Conservation (phyloP, 345 rosid genomes). For the Psidium guajava region DNA sequence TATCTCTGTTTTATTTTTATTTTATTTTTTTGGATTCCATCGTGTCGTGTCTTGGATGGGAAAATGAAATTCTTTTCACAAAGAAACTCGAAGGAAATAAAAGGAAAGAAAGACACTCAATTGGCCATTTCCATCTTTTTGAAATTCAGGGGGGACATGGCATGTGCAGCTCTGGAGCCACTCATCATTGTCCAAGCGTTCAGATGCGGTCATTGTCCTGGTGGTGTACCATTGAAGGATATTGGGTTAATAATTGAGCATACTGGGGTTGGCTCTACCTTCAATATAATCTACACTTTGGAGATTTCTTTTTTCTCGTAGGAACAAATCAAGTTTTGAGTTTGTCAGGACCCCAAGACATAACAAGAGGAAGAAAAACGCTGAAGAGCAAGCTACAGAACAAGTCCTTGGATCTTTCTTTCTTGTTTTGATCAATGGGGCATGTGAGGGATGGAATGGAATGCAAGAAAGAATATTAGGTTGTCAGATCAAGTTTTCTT, state of each 20-base stretch:
- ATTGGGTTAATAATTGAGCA: neutral
- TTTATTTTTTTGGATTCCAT: neutral
- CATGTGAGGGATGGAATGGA: neutral
- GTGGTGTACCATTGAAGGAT: neutral
- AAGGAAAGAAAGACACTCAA: neutral
- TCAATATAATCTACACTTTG: neutral
- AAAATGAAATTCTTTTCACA: neutral
- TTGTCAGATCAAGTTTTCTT: neutral
- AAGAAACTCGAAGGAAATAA: neutral
- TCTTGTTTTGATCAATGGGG: neutral
- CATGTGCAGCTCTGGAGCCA: constrained; percentile 11
- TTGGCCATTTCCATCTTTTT: neutral
- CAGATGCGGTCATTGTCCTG: constrained; percentile 1
- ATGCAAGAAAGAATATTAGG: neutral
- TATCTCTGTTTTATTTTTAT: neutral
- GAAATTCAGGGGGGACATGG: neutral
- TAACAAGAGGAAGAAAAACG: neutral
- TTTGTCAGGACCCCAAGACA: neutral
- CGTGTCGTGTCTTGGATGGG: neutral
- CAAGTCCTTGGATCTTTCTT: neutral
- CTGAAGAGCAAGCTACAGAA: neutral
- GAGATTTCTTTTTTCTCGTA: neutral
- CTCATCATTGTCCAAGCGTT: constrained; percentile 4
- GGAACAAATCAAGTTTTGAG: neutral
- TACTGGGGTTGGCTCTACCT: neutral